phyloP scores from a whole-genome alignment of 1,139 yeast genomes.

The Spathaspora jeffriesii region DNA sequence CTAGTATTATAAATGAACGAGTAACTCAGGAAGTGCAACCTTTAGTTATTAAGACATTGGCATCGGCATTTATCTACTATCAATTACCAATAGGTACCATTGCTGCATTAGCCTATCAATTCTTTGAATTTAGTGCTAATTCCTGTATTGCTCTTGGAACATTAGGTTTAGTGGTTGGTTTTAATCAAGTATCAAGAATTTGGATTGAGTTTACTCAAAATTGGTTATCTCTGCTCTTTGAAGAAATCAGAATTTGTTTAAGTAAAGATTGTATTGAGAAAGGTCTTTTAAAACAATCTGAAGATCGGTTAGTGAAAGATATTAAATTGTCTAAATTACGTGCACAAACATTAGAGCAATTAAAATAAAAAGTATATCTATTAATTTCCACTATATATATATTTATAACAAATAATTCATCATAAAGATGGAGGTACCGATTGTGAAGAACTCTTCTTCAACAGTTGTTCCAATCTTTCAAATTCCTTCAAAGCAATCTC shows the following conservation, averaged over 20 bases:
- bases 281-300: slow-evolving; percentile 38
- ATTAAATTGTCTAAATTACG: slow-evolving; percentile 17
- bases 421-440: slow-evolving; percentile 34
- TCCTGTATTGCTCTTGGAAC: slow-evolving; percentile 34
- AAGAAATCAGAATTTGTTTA: slow-evolving; percentile 35
- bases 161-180: slow-evolving; percentile 46
- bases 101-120: slow-evolving; percentile 31
- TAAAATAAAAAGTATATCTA: slow-evolving; percentile 8
- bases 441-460: slow-evolving; percentile 11
- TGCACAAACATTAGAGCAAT: slow-evolving; percentile 17
- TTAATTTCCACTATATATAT: slow-evolving; percentile 5
- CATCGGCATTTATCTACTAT: slow-evolving; percentile 33
- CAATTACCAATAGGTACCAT: slow-evolving; percentile 41
- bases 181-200: slow-evolving; percentile 39
- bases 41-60: slow-evolving; percentile 30
- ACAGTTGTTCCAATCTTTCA: slow-evolving; percentile 59
- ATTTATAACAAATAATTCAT: slow-evolving; percentile 3
- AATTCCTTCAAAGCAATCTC: slow-evolving; percentile 65
- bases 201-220: slow-evolving; percentile 32
- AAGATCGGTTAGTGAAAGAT: slow-evolving; percentile 23
- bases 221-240: slow-evolving; percentile 35
- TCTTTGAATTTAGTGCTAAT: slow-evolving; percentile 35
- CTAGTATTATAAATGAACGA: slow-evolving; percentile 25
- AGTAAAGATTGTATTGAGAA: slow-evolving; percentile 39
- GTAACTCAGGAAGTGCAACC: slow-evolving; percentile 40